Conservation (phyloP, 2,329 filamentous ascomycete genomes). For the Cladosporium velox region DNA sequence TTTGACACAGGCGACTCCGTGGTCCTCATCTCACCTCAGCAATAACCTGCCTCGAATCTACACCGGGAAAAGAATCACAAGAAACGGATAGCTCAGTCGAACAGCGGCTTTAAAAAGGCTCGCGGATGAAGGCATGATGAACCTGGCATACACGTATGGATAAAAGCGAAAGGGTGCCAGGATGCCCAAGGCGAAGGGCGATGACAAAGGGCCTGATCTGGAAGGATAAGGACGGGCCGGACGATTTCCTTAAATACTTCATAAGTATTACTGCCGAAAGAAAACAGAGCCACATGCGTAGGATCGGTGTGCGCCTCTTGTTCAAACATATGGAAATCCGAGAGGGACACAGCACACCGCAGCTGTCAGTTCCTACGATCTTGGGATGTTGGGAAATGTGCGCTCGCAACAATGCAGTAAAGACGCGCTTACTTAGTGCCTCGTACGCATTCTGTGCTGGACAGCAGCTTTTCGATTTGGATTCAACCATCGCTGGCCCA, state of each 20-base stretch:
- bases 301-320: neutral
- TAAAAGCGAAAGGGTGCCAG: neutral
- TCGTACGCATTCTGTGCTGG: no score
- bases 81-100: neutral
- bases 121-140: neutral
- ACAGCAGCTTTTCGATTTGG: no score
- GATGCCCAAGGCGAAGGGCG: neutral
- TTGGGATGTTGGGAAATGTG: neutral
- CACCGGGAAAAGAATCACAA: no score
- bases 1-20: constrained; percentile 49
- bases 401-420: neutral
- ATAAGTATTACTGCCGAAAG: constrained; percentile 21
- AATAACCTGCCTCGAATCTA: constrained; percentile 25
- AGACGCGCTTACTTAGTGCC: no score
- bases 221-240: no score
- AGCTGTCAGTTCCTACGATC: neutral
- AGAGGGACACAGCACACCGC: neutral
- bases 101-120: neutral
- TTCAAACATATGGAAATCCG: neutral
- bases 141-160: neutral
- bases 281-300: constrained; percentile 1
- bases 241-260: constrained; percentile 21
- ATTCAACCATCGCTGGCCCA: neutral
- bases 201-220: constrained; percentile 6
- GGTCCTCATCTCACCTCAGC: constrained; percentile 50